phyloP scores from a whole-genome alignment of 305 asterid genomes.

The Lippia alba region DNA sequence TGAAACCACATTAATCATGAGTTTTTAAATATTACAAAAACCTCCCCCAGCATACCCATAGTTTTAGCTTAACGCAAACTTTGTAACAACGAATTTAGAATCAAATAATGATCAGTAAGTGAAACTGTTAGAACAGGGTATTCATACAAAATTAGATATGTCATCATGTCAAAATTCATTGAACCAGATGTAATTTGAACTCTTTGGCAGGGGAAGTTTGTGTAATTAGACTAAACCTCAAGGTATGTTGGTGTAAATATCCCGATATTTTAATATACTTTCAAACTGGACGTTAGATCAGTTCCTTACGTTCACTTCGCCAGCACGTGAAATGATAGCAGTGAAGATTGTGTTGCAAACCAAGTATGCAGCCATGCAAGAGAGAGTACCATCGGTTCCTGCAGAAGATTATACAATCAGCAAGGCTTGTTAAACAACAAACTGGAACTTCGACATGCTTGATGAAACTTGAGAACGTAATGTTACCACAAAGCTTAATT shows the following conservation, averaged over 20 bases:
- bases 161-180: too few relatives aligned
- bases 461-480: not conserved
- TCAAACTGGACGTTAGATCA: not conserved
- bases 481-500: constrained; percentile 66
- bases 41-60: too few relatives aligned
- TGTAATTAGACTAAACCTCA: too few relatives aligned
- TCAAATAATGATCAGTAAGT: too few relatives aligned
- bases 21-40: too few relatives aligned
- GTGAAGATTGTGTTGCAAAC: constrained; percentile 60
- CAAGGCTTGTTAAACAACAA: not conserved
- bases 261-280: not conserved
- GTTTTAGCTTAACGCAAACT: too few relatives aligned
- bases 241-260: too few relatives aligned
- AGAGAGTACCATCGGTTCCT: constrained; percentile 66
- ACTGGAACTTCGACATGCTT: not conserved
- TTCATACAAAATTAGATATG: too few relatives aligned
- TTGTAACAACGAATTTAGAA: too few relatives aligned
- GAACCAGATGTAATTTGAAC: too few relatives aligned
- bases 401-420: not conserved
- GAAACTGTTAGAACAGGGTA: too few relatives aligned
- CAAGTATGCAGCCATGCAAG: constrained; percentile 69
- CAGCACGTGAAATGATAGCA: constrained; percentile 50
- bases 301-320: constrained; percentile 59
- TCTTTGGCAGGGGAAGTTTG: too few relatives aligned
- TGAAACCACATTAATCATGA: not conserved